Evolutionary conservation across 495 filamentous ascomycete species (phyloP).

Genomic region (Hypoxylon subgilvum): DNA sequence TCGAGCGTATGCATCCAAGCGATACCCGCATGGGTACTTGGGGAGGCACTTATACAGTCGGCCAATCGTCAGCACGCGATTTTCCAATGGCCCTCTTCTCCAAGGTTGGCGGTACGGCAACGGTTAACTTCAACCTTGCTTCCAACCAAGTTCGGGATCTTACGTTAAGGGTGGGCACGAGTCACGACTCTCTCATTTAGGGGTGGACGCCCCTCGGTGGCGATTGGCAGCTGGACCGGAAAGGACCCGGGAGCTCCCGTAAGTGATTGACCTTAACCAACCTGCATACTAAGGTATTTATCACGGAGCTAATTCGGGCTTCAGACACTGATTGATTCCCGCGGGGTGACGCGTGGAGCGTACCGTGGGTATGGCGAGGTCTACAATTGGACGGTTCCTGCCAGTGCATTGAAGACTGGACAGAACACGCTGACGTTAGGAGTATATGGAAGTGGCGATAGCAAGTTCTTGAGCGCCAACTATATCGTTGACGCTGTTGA

Average conservation of each 20-base stretch:
- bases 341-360: slow-evolving; percentile 65
- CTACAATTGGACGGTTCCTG: slow-evolving; percentile 59
- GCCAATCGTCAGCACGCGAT: slow-evolving; percentile 49
- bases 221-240: slow-evolving; percentile 55
- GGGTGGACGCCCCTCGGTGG: slow-evolving; percentile 52
- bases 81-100: slow-evolving; percentile 69
- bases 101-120: slow-evolving; percentile 58
- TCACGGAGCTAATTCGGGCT: slow-evolving; percentile 3
- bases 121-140: slow-evolving; percentile 60
- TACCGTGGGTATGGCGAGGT: slow-evolving; percentile 64
- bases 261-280: slow-evolving; percentile 43
- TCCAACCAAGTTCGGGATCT: slow-evolving; percentile 42
- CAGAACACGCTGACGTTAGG: slow-evolving; percentile 62
- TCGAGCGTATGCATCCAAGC: slow-evolving; percentile 65
- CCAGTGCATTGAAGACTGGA: slow-evolving; percentile 58
- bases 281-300: neutral
- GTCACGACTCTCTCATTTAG: slow-evolving; percentile 66
- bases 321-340: slow-evolving; percentile 57
- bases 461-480: slow-evolving; percentile 60
- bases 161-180: slow-evolving; percentile 63
- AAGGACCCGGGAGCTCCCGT: slow-evolving; percentile 58
- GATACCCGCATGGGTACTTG: slow-evolving; percentile 63
- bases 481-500: slow-evolving; percentile 62
- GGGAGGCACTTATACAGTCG: slow-evolving; percentile 61
- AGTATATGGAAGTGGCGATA: slow-evolving; percentile 59